A percentile compares a stretch with the other conserved stretches of the same genome.
Conservation (phyloP, 176 grass and related monocot genomes). For the Eragrostis nindensis region DNA sequence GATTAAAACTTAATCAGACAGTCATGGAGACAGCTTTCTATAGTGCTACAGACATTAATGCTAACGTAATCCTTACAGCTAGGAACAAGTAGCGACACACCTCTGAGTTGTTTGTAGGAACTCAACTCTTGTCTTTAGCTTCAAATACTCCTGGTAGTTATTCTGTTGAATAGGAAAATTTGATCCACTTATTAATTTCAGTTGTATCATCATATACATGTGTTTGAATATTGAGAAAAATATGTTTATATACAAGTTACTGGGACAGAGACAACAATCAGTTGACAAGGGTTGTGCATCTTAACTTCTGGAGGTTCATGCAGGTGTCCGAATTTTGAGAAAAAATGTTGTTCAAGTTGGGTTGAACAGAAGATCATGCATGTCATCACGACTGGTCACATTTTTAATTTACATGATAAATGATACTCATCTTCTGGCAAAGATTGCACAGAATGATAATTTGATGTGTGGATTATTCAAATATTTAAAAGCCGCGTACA, state of each 20-base stretch:
- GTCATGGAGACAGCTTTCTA: background rate
- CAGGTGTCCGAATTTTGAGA: background rate
- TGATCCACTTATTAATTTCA: background rate
- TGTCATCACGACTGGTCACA: background rate
- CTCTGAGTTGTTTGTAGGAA: slow-evolving; percentile 86
- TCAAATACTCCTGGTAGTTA: slow-evolving; percentile 87
- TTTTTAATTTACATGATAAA: background rate
- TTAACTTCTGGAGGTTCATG: background rate
- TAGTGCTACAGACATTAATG: background rate
- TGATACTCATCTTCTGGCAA: background rate
- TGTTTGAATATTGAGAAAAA: too few relatives aligned
- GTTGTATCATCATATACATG: background rate
- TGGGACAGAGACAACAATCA: background rate
- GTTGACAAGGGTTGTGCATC: background rate
- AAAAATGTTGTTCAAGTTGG: background rate
- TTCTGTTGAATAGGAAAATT: slow-evolving; percentile 48
- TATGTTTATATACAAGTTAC: background rate
- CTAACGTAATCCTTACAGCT: background rate
- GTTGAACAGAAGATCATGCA: background rate
- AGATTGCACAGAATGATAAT: background rate
- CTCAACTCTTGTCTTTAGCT: slow-evolving; percentile 87
- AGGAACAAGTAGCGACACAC: slow-evolving; percentile 38
- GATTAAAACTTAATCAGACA: background rate
- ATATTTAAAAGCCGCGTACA: background rate
- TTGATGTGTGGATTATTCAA: too few relatives aligned